Evolutionary conservation across 2,329 filamentous ascomycete genomes (phyloP).

Genomic region (Torrubiella hemipterigena): DNA sequence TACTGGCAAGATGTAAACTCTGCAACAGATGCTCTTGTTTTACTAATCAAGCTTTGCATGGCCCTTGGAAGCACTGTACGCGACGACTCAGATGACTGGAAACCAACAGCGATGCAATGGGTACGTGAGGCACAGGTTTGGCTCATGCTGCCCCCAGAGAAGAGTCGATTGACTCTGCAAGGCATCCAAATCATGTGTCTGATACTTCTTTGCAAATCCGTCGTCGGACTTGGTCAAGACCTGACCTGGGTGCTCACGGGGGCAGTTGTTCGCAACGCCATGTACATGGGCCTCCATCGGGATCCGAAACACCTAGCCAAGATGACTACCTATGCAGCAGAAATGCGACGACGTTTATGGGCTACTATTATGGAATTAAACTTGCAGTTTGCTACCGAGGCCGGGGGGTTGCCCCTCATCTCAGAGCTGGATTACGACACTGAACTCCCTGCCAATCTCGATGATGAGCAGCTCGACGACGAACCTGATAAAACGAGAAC

Average conservation of each 20-base stretch:
- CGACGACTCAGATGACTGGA: conserved; percentile 30
- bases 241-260: conserved; percentile 40
- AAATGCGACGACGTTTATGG: conserved; percentile 46
- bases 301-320: conserved; percentile 38
- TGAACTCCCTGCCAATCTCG: conserved; percentile 33
- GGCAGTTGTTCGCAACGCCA: conserved; percentile 36
- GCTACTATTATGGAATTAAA: conserved; percentile 41
- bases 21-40: conserved; percentile 29
- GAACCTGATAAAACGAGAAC: conserved; percentile 14
- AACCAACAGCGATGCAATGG: conserved; percentile 33
- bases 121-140: conserved; percentile 40
- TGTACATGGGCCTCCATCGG: conserved; percentile 46
- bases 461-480: conserved; percentile 37
- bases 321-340: conserved; percentile 33
- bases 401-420: conserved; percentile 37
- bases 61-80: conserved; percentile 36
- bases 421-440: conserved; percentile 36
- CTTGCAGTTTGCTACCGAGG: conserved; percentile 37
- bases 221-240: conserved; percentile 34
- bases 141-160: conserved; percentile 33
- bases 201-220: conserved; percentile 34
- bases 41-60: conserved; percentile 42
- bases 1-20: conserved; percentile 32
- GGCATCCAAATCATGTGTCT: conserved; percentile 41
- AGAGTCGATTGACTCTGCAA: conserved; percentile 33